Evolutionary conservation across 1,284 basidiomycete genomes (phyloP).

Genomic region (Violaceomyces palustris): DNA sequence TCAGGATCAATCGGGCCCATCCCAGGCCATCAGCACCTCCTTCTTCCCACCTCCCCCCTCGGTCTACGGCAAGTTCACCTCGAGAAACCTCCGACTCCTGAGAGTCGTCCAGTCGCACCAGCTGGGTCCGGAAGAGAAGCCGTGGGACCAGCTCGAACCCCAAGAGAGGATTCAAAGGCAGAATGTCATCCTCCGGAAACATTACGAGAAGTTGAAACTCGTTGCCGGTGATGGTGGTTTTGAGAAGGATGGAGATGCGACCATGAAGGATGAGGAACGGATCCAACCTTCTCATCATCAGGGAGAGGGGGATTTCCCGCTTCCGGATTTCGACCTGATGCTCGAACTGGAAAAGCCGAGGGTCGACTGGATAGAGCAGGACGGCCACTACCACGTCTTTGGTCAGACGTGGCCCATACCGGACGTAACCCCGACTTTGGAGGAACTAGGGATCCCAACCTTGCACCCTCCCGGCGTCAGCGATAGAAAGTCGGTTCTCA

Average conservation of each 20-base stretch:
- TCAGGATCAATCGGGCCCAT: too few species aligned
- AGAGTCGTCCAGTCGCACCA: slow-evolving; percentile 16
- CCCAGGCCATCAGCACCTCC: slow-evolving; percentile 33
- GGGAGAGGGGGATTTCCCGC: too few species aligned
- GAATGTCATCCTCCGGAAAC: slow-evolving; percentile 4
- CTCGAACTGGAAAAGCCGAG: slow-evolving; percentile 32
- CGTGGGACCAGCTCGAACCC: slow-evolving; percentile 11
- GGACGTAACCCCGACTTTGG: slow-evolving; percentile 34
- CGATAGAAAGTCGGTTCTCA: slow-evolving; percentile 20
- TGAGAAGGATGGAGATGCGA: too few species aligned
- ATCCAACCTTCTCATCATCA: too few species aligned
- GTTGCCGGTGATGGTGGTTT: too few species aligned
- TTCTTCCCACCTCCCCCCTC: slow-evolving; percentile 44
- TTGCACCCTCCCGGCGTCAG: slow-evolving; percentile 21
- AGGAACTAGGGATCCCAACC: slow-evolving; percentile 38
- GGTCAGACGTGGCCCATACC: slow-evolving; percentile 49
- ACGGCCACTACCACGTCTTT: slow-evolving; percentile 47
- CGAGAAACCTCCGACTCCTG: slow-evolving; percentile 27
- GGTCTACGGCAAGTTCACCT: slow-evolving; percentile 35
- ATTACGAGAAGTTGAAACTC: too few species aligned
- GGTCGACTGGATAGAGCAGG: slow-evolving; percentile 48
- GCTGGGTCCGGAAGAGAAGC: slow-evolving; percentile 5
- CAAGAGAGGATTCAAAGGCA: slow-evolving; percentile 14
- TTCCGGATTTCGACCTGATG: slow-evolving; percentile 36
- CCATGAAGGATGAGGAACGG: too few species aligned